Percentiles rank a stretch among this genome's conserved stretches.
Conservation (phyloP, 345 rosid genomes). For the Populus tremula region DNA sequence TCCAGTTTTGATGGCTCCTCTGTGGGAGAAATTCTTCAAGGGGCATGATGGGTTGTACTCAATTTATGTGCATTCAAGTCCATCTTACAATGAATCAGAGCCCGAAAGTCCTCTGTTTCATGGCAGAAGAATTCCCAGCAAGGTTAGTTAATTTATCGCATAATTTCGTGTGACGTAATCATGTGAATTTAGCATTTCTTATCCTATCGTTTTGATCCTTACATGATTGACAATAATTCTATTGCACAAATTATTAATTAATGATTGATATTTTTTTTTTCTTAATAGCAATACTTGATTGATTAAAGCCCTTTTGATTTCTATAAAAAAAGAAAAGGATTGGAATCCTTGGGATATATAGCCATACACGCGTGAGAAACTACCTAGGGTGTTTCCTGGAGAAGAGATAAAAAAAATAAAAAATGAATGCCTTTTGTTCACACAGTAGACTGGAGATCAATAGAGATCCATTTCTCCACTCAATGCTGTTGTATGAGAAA, state of each 20-base stretch:
- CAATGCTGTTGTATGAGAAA: background rate
- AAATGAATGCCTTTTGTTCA: background rate
- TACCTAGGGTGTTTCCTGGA: background rate
- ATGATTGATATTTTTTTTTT: background rate
- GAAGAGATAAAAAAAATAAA: background rate
- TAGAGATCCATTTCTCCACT: too few relatives aligned
- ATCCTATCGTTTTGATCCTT: background rate
- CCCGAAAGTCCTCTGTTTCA: constrained; percentile 50
- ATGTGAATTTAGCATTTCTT: background rate
- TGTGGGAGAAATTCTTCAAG: constrained; percentile 74
- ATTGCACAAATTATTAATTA: background rate
- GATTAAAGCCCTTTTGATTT: background rate
- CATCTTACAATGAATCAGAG: constrained; percentile 42
- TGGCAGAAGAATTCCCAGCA: constrained; percentile 65
- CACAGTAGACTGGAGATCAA: background rate
- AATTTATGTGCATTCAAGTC: constrained; percentile 69
- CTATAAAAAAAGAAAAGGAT: background rate
- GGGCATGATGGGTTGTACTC: constrained; percentile 61
- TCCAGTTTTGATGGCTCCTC: constrained; percentile 55
- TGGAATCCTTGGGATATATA: background rate
- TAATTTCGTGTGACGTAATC: background rate
- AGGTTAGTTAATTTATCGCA: constrained; percentile 39
- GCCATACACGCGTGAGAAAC: background rate
- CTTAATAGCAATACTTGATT: background rate
- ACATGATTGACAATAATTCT: background rate